These are phyloP conservation scores for Tilletia horrida DNA, from an alignment of 1,284 basidiomycete genomes.

Conservation along the genomic window DNA sequence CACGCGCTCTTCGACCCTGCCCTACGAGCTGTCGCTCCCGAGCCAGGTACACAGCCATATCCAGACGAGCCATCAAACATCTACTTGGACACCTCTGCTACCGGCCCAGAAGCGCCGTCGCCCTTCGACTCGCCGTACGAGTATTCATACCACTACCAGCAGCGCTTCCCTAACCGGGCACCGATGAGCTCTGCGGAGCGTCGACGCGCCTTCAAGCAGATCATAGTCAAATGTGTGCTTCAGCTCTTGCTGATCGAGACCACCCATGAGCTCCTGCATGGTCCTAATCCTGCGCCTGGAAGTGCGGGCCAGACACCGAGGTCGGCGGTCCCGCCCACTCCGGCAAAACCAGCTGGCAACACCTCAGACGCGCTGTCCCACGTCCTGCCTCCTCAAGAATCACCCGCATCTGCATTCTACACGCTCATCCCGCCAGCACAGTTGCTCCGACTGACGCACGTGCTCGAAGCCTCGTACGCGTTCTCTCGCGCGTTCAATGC, in stretches of 20 bases:
- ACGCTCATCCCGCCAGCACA: constrained; percentile 89
- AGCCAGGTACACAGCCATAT: constrained; percentile 12
- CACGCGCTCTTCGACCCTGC: constrained; percentile 90
- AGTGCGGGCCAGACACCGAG: neutral
- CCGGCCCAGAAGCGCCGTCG: neutral
- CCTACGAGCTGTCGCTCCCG: constrained; percentile 61
- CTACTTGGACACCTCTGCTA: too few relatives aligned
- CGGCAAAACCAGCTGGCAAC: constrained; percentile 25
- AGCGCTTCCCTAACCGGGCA: neutral
- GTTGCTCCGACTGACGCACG: constrained; percentile 84
- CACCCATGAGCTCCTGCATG: constrained; percentile 85
- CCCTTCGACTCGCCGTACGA: constrained; percentile 14
- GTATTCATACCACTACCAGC: constrained; percentile 17
- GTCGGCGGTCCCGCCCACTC: neutral
- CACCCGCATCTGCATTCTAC: constrained; percentile 64
- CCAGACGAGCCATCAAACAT: neutral
- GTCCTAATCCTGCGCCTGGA: neutral
- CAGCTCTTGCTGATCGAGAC: constrained; percentile 96
- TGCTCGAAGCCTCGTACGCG: constrained; percentile 92
- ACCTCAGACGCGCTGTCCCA: constrained; percentile 50
- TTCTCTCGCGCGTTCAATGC: constrained; percentile 98
- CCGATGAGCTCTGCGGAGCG: constrained; percentile 66
- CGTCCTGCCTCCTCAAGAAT: constrained; percentile 11
- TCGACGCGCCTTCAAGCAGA: constrained; percentile 91
- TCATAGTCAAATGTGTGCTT: constrained; percentile 99